Conservation (phyloP, 2,329 filamentous ascomycete species). For the Xylaria sp. region DNA sequence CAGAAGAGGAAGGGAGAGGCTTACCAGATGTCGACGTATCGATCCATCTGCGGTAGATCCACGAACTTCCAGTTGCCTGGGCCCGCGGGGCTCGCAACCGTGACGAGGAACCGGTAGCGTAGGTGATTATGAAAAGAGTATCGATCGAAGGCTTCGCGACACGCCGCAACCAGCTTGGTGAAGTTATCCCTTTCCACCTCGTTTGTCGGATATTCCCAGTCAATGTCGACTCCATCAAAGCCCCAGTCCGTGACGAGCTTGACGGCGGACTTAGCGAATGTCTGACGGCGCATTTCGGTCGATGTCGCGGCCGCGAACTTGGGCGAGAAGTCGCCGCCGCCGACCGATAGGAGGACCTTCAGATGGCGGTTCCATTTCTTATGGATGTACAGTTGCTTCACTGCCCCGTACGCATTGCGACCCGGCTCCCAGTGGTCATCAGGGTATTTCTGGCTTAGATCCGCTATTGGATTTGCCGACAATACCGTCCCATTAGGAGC, state of each 20-base stretch:
- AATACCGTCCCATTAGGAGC: constrained; percentile 52
- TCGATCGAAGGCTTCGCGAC: constrained; percentile 45
- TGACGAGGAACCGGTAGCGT: constrained; percentile 55
- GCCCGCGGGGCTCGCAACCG: constrained; percentile 56
- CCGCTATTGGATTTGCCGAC: constrained; percentile 67
- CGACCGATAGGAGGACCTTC: constrained; percentile 81
- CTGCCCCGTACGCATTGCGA: constrained; percentile 74
- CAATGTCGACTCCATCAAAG: constrained; percentile 62
- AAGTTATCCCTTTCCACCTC: constrained; percentile 48
- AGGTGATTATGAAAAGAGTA: constrained; percentile 38
- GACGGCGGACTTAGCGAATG: constrained; percentile 72
- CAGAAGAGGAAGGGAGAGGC: not conserved
- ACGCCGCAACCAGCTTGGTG: constrained; percentile 50
- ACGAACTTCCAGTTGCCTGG: constrained; percentile 55
- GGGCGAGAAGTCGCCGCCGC: constrained; percentile 78
- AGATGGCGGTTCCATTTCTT: constrained; percentile 79
- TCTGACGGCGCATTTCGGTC: constrained; percentile 63
- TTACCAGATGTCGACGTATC: constrained; percentile 61
- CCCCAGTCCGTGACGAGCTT: constrained; percentile 71
- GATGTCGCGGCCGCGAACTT: constrained; percentile 70
- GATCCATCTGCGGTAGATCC: constrained; percentile 60
- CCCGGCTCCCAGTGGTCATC: constrained; percentile 56
- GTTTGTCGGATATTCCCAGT: constrained; percentile 60
- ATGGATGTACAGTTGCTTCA: constrained; percentile 77
- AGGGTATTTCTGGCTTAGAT: constrained; percentile 71